A percentile compares a stretch with the other conserved stretches of the same genome.
phyloP scores from a whole-genome alignment of 1,284 basidiomycete genomes.

The Cystobasidium pallidum region DNA sequence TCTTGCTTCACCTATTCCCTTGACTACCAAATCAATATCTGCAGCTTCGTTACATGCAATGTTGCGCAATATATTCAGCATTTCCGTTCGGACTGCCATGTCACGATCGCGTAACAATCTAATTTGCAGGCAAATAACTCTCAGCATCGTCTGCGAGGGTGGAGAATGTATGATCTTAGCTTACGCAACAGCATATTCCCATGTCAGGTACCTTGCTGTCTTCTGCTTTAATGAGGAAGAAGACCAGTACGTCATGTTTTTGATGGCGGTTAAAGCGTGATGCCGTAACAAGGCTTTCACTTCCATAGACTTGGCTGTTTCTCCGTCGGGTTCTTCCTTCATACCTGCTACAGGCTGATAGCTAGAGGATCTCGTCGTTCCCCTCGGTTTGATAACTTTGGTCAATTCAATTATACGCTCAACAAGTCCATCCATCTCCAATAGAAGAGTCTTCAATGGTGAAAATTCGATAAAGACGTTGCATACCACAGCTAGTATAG shows the following conservation, averaged over 20 bases:
- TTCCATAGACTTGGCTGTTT: constrained; percentile 30
- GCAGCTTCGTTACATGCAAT: constrained; percentile 44
- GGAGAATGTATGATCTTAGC: not conserved
- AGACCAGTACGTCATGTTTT: constrained; percentile 48
- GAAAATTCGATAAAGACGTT: constrained; percentile 86
- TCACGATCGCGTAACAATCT: constrained; percentile 41
- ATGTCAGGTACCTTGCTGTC: constrained; percentile 47
- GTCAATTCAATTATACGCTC: constrained; percentile 47
- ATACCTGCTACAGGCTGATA: not conserved
- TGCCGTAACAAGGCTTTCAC: constrained; percentile 42
- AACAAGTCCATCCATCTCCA: constrained; percentile 48
- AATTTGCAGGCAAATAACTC: not conserved
- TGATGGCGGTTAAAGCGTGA: constrained; percentile 47
- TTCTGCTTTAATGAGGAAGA: constrained; percentile 47
- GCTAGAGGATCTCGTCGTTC: not conserved
- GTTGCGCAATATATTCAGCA: constrained; percentile 51
- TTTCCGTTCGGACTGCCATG: constrained; percentile 43
- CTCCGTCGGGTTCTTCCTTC: constrained; percentile 35
- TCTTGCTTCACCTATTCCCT: constrained; percentile 49
- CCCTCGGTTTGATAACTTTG: constrained; percentile 25
- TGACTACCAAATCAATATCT: constrained; percentile 46
- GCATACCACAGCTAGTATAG: constrained; percentile 74
- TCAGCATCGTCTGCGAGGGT: not conserved
- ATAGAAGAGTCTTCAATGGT: constrained; percentile 63
- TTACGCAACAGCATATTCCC: constrained; percentile 48